Percentiles rank a stretch among this genome's conserved stretches.
These are phyloP conservation scores for Poronia punctata DNA, from an alignment of 495 filamentous ascomycete genomes.

Conservation along the genomic window DNA sequence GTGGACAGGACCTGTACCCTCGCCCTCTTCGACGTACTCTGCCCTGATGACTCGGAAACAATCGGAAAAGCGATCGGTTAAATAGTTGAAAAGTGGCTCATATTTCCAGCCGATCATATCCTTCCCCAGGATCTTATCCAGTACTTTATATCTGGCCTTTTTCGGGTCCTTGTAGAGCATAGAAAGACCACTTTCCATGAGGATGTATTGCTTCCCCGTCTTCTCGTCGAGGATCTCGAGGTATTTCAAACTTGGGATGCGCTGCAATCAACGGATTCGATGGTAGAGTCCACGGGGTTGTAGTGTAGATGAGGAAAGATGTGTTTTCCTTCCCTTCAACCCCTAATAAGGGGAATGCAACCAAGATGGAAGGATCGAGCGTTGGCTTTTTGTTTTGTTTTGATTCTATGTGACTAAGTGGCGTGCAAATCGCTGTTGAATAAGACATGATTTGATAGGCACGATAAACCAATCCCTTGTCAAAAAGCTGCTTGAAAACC, in stretches of 20 bases:
- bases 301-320: constrained; percentile 46
- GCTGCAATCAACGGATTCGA: constrained; percentile 74
- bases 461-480: constrained; percentile 74
- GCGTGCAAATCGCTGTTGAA: constrained; percentile 76
- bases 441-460: constrained; percentile 85
- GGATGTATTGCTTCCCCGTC: constrained; percentile 75
- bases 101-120: constrained; percentile 92
- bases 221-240: constrained; percentile 80
- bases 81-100: constrained; percentile 85
- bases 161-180: constrained; percentile 96
- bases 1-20: constrained; percentile 92
- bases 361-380: constrained; percentile 17
- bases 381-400: constrained; percentile 55
- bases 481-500: constrained; percentile 79
- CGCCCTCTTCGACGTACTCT: constrained; percentile 82
- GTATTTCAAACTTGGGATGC: constrained; percentile 87
- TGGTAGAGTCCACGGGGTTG: constrained; percentile 92
- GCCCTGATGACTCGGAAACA: constrained; percentile 84
- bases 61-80: constrained; percentile 88
- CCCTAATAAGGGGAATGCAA: constrained; percentile 20
- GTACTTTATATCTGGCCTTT: constrained; percentile 88
- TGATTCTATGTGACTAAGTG: constrained; percentile 80
- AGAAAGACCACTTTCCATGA: constrained; percentile 80
- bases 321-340: constrained; percentile 14
- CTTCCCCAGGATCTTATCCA: constrained; percentile 73